Conservation (phyloP, 257 asterid species). For the Petrea volubilis region DNA sequence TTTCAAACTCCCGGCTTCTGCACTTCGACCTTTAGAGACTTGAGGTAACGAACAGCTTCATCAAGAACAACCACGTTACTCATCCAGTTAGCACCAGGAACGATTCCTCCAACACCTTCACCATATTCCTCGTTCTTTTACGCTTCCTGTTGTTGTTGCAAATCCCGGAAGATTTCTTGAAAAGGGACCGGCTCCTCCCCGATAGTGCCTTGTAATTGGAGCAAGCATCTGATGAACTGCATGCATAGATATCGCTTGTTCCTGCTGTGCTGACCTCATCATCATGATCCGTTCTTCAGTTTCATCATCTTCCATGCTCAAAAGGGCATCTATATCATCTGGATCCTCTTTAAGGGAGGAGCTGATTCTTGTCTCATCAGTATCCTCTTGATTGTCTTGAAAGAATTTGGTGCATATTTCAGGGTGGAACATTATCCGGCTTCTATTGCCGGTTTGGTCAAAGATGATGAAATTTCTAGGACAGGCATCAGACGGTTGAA, state of each 20-base stretch:
- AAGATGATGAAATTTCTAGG: conserved; percentile 58
- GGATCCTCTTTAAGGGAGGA: conserved; percentile 51
- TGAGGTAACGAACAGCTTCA: conserved; percentile 63
- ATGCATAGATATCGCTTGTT: conserved; percentile 33
- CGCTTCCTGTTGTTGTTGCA: conserved; percentile 33
- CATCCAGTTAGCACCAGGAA: conserved; percentile 52
- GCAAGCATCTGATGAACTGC: conserved; percentile 49
- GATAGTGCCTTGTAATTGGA: conserved; percentile 42
- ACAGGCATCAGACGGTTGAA: conserved; percentile 46
- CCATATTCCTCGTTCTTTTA: conserved; percentile 44
- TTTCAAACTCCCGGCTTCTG: conserved; percentile 43
- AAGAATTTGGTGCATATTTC: conserved; percentile 34
- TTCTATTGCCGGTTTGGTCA: conserved; percentile 42
- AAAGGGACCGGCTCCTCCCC: conserved; percentile 25
- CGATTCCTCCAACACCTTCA: conserved; percentile 43
- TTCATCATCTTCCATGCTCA: conserved; percentile 47
- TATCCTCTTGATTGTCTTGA: conserved; percentile 1
- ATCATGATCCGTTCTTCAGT: conserved; percentile 34
- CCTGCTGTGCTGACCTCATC: conserved; percentile 63
- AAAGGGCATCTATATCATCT: conserved; percentile 53
- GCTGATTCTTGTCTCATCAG: conserved; percentile 22
- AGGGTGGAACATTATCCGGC: conserved; percentile 54
- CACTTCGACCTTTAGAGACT: conserved; percentile 49
- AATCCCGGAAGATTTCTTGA: conserved; percentile 24
- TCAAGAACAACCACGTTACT: conserved; percentile 53